phyloP scores from a whole-genome alignment of 2,329 filamentous ascomycete species.

The Aspergillus carbonarius region DNA sequence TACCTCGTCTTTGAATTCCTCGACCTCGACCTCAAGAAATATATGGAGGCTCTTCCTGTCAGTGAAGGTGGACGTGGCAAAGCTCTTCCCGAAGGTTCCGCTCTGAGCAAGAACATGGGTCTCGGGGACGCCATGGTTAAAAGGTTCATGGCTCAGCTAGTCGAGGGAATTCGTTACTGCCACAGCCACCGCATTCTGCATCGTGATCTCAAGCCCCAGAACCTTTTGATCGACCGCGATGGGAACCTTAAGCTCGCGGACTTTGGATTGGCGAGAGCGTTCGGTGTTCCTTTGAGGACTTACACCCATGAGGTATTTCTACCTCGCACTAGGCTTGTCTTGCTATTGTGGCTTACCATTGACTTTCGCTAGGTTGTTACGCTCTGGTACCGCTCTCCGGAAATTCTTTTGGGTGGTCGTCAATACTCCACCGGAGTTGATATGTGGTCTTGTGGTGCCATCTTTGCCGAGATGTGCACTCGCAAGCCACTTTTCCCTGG shows the following conservation, averaged over 20 bases:
- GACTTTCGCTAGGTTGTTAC: conserved; percentile 68
- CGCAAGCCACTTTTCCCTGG: conserved; percentile 89
- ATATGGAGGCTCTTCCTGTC: conserved; percentile 87
- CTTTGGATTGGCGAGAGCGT: conserved; percentile 85
- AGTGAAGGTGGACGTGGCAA: conserved; percentile 83
- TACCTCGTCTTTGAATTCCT: conserved; percentile 93
- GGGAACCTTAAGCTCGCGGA: conserved; percentile 89
- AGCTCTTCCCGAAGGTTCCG: conserved; percentile 75
- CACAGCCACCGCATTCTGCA: conserved; percentile 85
- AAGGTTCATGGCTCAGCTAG: conserved; percentile 88
- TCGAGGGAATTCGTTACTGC: conserved; percentile 82
- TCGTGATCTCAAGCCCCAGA: conserved; percentile 87
- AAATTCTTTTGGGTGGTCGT: conserved; percentile 84
- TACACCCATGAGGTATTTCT: conserved; percentile 77
- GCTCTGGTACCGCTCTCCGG: conserved; percentile 86
- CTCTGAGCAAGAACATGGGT: conserved; percentile 64
- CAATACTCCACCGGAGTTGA: conserved; percentile 94
- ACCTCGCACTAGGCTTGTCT: background rate
- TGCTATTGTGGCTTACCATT: conserved; percentile 2
- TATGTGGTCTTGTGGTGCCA: conserved; percentile 94
- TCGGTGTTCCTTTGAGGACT: conserved; percentile 84
- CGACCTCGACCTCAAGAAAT: conserved; percentile 89
- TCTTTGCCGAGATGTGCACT: conserved; percentile 96
- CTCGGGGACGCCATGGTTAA: conserved; percentile 80
- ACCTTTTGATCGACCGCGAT: conserved; percentile 79